Base-by-base conservation (phyloP, 768 basidiomycete genomes). In the Boletus pseudo-olivaceus region DNA sequence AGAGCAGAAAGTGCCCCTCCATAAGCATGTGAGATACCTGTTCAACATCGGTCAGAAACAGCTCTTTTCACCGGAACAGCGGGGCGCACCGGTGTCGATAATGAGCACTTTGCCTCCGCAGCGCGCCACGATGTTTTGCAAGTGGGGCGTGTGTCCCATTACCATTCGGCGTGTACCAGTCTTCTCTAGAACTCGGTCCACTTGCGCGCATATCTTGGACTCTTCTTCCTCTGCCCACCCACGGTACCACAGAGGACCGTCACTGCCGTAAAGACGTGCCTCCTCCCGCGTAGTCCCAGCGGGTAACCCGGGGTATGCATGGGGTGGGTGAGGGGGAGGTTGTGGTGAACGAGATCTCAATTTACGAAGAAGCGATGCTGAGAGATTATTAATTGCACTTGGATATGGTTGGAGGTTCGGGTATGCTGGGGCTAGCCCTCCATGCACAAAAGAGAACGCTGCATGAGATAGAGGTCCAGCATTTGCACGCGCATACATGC, bases 121-220 rank as follows among this genome's bases (percentile, higher is more conserved):
- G 53, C 94, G 77, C 6, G 89, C 82, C 4, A 89, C 84, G 45
- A 98, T 95, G 59, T 82, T 82, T 80, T 91, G 56, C 40, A 97
- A 93, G 67, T 95, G 80, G 1, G 97, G 96, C 1, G 97, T 98
- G 69, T 98, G 97, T 0, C 96, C 96, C 93, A 97, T 94, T 42
- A 99, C 82, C 84, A 95, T 85, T 61, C 93, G 76, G 54, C 91
- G 74, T 27, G 90, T 94, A 1, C 93, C 93, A 1, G 91, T 87
- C 68, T 80, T 82, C 32, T 78, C 66, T 48, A 91, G 72, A 17
- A 95, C 87, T 26, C 76, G 72, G 54, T 90, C 85, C 0, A 93
- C 93, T 34, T 82, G 78, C 2, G 62, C 67, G 68, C 97, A 99
- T 5, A 82, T 82, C 47, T 75, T 75, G 52, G 80, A 80, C 48